phyloP scores from a whole-genome alignment of 2,329 filamentous ascomycete species.

The Anthostomella pinea region DNA sequence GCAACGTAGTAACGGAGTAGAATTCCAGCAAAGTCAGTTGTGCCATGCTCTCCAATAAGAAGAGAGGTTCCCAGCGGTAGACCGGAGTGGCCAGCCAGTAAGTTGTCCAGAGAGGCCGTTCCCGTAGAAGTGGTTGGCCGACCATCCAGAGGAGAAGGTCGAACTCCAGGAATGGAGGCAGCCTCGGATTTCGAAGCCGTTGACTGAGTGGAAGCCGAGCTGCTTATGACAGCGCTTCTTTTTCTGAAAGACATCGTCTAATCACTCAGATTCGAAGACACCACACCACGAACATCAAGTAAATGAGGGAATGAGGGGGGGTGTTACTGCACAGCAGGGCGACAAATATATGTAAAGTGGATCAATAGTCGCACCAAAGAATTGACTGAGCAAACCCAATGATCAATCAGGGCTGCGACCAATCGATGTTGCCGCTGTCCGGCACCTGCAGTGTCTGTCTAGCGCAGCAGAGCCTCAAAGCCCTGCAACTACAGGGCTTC shows the following conservation, averaged over 20 bases:
- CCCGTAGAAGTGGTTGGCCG: conserved; percentile 88
- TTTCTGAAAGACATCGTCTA: conserved; percentile 58
- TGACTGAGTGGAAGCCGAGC: conserved; percentile 30
- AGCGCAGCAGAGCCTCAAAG: conserved; percentile 16
- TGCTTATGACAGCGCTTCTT: conserved; percentile 51
- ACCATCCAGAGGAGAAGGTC: conserved; percentile 86
- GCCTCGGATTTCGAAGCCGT: conserved; percentile 35
- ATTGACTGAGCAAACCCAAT: too few species aligned
- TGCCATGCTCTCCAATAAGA: conserved; percentile 82
- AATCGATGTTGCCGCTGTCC: too few species aligned
- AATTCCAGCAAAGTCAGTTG: conserved; percentile 87
- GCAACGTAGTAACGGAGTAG: conserved; percentile 87
- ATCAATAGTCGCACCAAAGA: too few species aligned
- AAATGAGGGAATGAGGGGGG: too few species aligned
- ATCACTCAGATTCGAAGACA: too few species aligned
- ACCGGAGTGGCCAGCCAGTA: conserved; percentile 84
- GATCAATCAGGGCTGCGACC: conserved; percentile 3
- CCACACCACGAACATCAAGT: too few species aligned
- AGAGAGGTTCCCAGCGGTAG: conserved; percentile 78
- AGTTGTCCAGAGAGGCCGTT: conserved; percentile 76
- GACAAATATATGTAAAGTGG: too few species aligned
- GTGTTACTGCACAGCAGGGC: too few species aligned
- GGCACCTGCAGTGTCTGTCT: too few species aligned
- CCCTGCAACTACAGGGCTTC: conserved; percentile 21
- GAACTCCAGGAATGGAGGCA: conserved; percentile 50